Base-by-base conservation (phyloP, 1,284 basidiomycete species). In the Meira miltonrushii region DNA sequence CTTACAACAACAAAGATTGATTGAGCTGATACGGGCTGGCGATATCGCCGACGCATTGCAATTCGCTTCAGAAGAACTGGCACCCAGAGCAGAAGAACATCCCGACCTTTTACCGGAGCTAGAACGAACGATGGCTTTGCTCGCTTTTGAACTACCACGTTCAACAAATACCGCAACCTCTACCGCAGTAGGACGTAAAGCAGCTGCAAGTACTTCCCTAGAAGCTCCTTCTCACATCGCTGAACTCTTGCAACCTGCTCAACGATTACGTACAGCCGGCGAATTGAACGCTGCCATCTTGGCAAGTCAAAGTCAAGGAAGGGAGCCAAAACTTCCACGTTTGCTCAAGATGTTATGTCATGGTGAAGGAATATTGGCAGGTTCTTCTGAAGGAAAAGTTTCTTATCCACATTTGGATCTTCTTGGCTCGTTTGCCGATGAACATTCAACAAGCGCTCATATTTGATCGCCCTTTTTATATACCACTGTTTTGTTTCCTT, bases 271-370 rank as follows among this genome's bases (percentile, higher is more conserved):
- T 80, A 95, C 93, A 10, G 93, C 94, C 3, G 79, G 80, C 10
- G 89, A 95, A 79, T 86, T 98, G 71, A 98, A 98, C 75, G 88
- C 90, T 0, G 93, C 94, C 23, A 94, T 98, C 59, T 82, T 98
- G 67, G 89, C 92, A 68, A 89, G 87, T 72, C 83, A 93, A 66
- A 89, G 90, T 64, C 90, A 96, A 72, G 90, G 92, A 0, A 88
- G 88, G 75, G 90, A 94, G 73, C 90, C 92, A 48, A 96, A 94
- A 80, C 81, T 97, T 49, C 85, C 88, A 13, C 87, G 86, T n/a
- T 79, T 98, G 68, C 81, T 96, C 75, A 86, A 88, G 79, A 82
- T 96, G 71, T 82, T 94, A 72, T 85, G 83, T 41, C 96, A 90
- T 89, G 92, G 92, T 2, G 92, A 96, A 80, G 83, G 83, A 53